A percentile compares a stretch with the other conserved stretches of the same genome.
phyloP scores from a whole-genome alignment of 2,329 filamentous ascomycete genomes.

The Hymenoscyphus salicellus region DNA sequence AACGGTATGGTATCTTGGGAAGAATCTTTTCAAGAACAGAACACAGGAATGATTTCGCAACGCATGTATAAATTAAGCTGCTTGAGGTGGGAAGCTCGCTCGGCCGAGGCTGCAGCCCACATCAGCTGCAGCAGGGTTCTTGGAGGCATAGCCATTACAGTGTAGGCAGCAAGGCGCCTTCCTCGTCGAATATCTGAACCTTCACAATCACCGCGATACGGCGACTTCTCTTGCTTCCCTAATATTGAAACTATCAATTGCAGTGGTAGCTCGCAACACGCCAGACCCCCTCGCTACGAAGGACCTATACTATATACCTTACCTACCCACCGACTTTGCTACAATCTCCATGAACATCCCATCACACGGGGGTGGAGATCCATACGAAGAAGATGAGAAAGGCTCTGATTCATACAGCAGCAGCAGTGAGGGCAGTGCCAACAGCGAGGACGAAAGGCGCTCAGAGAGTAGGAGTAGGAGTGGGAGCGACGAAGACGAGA shows the following conservation, averaged over 20 bases:
- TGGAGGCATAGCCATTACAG: background rate
- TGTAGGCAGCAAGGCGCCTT: background rate
- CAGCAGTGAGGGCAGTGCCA: background rate
- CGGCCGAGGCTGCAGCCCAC: background rate
- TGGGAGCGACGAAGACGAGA: background rate
- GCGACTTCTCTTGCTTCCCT: background rate
- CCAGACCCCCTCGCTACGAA: background rate
- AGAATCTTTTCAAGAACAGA: background rate
- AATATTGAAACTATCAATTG: background rate
- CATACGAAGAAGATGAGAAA: background rate
- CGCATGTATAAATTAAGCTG: background rate
- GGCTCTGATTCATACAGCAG: background rate
- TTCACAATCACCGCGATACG: background rate
- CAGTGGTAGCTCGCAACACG: background rate
- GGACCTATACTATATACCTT: background rate
- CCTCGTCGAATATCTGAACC: background rate
- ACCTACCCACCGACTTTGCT: background rate
- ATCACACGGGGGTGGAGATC: background rate
- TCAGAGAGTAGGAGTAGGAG: background rate
- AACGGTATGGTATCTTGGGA: background rate
- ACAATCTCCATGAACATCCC: background rate
- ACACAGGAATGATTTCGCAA: background rate
- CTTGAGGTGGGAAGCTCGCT: background rate
- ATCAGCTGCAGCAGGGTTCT: background rate
- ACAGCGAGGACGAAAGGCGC: background rate